These are phyloP conservation scores for Ceratobasidium sp. DNA, from an alignment of 1,284 basidiomycete species.

Conservation along the genomic window DNA sequence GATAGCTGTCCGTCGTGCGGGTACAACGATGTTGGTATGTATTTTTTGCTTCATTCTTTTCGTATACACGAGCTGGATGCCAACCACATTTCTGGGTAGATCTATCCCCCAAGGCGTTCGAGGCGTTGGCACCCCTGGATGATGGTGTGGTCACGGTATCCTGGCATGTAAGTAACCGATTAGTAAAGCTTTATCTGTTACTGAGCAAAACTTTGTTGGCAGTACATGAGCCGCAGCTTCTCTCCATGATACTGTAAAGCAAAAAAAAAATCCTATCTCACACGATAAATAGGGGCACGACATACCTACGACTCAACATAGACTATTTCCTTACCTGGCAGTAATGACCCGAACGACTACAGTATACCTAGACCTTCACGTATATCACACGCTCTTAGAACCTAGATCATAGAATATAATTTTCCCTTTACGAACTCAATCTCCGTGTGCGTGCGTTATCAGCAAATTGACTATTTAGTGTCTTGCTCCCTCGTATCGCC, in stretches of 20 bases:
- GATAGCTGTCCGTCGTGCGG: conserved; percentile 31
- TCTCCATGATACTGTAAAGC: conserved; percentile 13
- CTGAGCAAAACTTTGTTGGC: neutral
- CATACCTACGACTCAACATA: too few species aligned
- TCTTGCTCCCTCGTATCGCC: too few species aligned
- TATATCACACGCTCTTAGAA: neutral
- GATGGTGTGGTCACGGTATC: conserved; percentile 22
- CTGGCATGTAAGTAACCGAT: conserved; percentile 21
- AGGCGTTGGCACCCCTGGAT: conserved; percentile 18
- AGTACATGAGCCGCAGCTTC: conserved; percentile 33
- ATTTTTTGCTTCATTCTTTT: too few species aligned
- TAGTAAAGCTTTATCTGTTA: neutral
- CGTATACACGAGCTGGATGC: neutral
- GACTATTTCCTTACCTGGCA: too few species aligned
- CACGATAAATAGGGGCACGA: neutral
- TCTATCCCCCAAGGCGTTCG: conserved; percentile 21
- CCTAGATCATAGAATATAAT: neutral
- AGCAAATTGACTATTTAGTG: too few species aligned
- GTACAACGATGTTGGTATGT: conserved; percentile 17
- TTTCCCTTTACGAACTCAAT: too few species aligned
- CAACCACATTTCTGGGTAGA: neutral
- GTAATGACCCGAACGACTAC: too few species aligned
- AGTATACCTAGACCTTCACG: neutral
- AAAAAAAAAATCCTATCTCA: neutral
- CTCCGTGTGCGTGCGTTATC: too few species aligned